Base-by-base conservation (phyloP, 2,329 filamentous ascomycete genomes). In the Pseudogymnoascus sp. region DNA sequence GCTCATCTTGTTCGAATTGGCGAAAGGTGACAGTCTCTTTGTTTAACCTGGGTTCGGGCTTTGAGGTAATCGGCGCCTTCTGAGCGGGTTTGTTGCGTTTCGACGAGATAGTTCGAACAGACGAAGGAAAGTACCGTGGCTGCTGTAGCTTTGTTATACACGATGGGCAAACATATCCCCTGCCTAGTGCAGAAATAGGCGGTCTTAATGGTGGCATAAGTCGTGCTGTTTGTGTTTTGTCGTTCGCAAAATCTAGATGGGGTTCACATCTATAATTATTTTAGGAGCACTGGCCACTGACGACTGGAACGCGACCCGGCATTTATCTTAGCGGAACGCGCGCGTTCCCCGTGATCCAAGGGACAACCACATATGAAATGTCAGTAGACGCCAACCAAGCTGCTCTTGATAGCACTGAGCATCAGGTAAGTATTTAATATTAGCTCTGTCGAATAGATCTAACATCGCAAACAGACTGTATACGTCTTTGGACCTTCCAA, bases 401-500 rank as follows among this genome's bases (percentile, higher is more conserved):
- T 58, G 69, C 67, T 62, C 69, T 69, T 63, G 71, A 73, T 66
- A 60, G 64, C 37, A 64, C 62, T 61, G 70, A 73, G 64, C 69
- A 73, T 64, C 70, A 73, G 67, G 72, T 72, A 64, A 21, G 59
- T 33, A 45, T 62, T 29, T 21, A 27, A 15, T 36, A 10, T 42
- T 29, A 21, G n/a, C 35, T 60, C 21, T 35, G 3, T 62, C 27
- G 45, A 52, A 40, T 61, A 33, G 8, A 18, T 33, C 48, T 55
- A 55, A 55, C 29, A 15, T 35, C 13, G 5, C 48, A 55, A 55
- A 58, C 69, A 88, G 85, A 80, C 80, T 55, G 83, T 84, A 62
- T 88, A 85, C 71, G 74, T 88, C 65, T 88, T 87, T 72, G 78
- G 80, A 63, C 80, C 84, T 63, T 60, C 60, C 59, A 63, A 63